phyloP scores from a whole-genome alignment of 2,329 filamentous ascomycete genomes.

The Rutstroemia sydowiana region DNA sequence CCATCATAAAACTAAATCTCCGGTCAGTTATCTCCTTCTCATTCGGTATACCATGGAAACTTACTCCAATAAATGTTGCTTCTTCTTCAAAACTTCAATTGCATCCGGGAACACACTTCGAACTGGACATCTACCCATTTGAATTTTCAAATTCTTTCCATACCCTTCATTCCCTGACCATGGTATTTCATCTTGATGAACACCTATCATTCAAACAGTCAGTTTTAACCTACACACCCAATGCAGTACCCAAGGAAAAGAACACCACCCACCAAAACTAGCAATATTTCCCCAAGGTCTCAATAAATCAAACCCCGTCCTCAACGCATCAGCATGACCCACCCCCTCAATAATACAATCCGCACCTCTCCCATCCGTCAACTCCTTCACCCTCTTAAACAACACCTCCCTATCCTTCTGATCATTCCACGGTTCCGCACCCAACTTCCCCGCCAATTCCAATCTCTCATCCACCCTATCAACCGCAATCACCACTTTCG shows the following conservation, averaged over 20 bases:
- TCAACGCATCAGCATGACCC: constrained; percentile 60
- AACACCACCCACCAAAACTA: constrained; percentile 10
- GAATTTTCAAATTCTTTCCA: constrained; percentile 62
- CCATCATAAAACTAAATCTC: constrained; percentile 62
- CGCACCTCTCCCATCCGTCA: constrained; percentile 73
- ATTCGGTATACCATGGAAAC: constrained; percentile 22
- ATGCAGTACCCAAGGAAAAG: neutral
- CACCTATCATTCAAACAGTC: neutral
- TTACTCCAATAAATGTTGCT: constrained; percentile 59
- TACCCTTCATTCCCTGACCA: constrained; percentile 60
- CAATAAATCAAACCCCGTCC: constrained; percentile 63
- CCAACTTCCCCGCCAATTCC: constrained; percentile 62
- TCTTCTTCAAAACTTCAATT: constrained; percentile 55
- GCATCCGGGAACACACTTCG: constrained; percentile 63
- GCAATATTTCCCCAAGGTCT: constrained; percentile 67
- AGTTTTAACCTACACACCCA: neutral
- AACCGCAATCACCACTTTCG: constrained; percentile 69
- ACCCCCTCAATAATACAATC: constrained; percentile 80
- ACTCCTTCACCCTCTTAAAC: constrained; percentile 61
- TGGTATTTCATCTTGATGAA: constrained; percentile 48
- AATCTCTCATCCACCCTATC: constrained; percentile 72
- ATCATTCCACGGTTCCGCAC: constrained; percentile 81
- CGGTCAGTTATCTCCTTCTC: constrained; percentile 18
- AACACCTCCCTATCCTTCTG: constrained; percentile 56
- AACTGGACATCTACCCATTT: constrained; percentile 71